Base-by-base conservation (phyloP, 2,329 filamentous ascomycete genomes). In the Ophiocordyceps camponoti-rufipedis region DNA sequence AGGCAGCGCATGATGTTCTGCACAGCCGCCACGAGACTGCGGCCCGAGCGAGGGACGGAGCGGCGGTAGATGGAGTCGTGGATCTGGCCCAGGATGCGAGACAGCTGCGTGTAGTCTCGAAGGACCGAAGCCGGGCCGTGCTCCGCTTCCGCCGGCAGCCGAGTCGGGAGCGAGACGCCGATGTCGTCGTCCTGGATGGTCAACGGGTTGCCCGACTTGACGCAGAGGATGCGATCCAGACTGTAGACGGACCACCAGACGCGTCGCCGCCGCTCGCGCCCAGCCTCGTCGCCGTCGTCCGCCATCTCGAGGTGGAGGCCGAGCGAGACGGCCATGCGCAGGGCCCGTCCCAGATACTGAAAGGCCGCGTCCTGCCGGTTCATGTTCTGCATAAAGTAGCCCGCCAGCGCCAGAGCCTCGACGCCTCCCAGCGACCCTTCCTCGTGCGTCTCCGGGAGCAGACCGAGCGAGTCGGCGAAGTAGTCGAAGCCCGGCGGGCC, bases 171-270 rank as follows among this genome's bases (percentile, higher is more conserved):
- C 4, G 68, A 67, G 11, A 49, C 50, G 16, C 50, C 51, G 14
- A 74, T 71, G 49, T 74, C 71, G 48, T 72, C 68, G 50, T 74
- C 72, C 5, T 70, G 62, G 23, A 75, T 71, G 1, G 71, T 69
- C 31, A 74, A 62, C 1, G 71, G 71, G 49, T 73, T 71, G 8
- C 71, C 71, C 1, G 68, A 70, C 49, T 74, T 75, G 47, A 71
- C 68, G 3, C 66, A 69, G 1, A 74, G 56, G 28, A 75, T 66
- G 13, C 69, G 60, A 53, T 74, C 71, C 35, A 75, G 57, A 50
- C 69, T 72, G 52, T 75, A 75, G 1, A 74, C 65, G 31, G 67
- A 72, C 71, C 71, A 75, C 71, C 71, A 75, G 4, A 71, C 62
- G 8, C 70, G 63, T 8, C 72, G 64, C 9, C 71, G 63, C 46